Evolutionary conservation across 2,329 filamentous ascomycete genomes (phyloP), one percentile per base, ranked within the genome.

Genomic region (Phialophora macrospora): DNA sequence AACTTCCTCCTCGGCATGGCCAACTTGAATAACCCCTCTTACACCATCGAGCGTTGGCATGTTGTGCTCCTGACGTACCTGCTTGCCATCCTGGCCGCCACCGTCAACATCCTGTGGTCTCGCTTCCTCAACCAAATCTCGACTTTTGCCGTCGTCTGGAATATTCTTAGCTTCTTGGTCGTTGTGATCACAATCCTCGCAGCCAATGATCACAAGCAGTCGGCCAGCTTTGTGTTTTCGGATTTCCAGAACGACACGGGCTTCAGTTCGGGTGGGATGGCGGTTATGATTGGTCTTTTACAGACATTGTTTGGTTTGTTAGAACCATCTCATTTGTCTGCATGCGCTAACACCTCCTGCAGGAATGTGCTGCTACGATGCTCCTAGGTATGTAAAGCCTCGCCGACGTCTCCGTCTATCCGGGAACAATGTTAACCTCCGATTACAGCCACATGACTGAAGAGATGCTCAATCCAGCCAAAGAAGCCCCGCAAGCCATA

Each of bases 1-100:
- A 85, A 86, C 64, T 86, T 86, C 73, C 75, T 86, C 34, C 80
- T 86, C 0, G 84, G 84, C 4, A 80, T 82, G 69, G 82, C 82
- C 9, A 84, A 85, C 46, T 75, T 87, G 6, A 81, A 82, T 58
- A 80, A 83, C 63, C 81, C 81, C 0, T 74, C 74, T 9, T 87
- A 82, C 66, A 78, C 74, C 1, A 86, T 86, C 62, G 75, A 85
- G 68, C 77, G 84, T 41, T 87, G 84, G 84, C 84, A 86, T 66
- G 83, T 81, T 0, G 83, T 85, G 0, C 75, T 86, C 2, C 76
- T 86, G 0, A 79, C 84, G 3, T 86, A 85, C 65, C 72, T 79
- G 8, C 77, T 85, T 41, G 80, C 81, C 0, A 65, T 80, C 11
- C 59, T 83, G 6, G 80, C 81, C 1, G 74, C 81, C 0, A 73